Evolutionary conservation across 1,284 basidiomycete genomes (phyloP), one percentile per base, ranked within the genome.

Genomic region (Microbotryomycetes sp.): DNA sequence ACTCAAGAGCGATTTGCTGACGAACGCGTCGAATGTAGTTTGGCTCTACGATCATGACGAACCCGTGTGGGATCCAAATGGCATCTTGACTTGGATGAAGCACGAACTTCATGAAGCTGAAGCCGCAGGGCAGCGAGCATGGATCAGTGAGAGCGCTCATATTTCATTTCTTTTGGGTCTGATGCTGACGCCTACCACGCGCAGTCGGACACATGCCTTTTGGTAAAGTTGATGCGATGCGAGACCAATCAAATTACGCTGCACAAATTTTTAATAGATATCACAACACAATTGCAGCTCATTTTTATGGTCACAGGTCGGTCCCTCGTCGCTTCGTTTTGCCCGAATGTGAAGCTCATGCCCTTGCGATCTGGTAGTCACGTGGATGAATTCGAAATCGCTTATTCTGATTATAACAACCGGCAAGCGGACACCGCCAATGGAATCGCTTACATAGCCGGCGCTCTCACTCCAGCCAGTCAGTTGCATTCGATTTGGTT

Each of bases 211-310:
- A 72, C 25, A 71, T 73, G 59, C 66, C 71, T 5, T 67, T 80
- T 4, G 81, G 82, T 19, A 76, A 79, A 36, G 70, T 69, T 23
- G 82, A 84, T 70, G 76, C 77, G 6, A 72, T 82, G 60, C 66
- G 58, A 12, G 66, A 70, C 28, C 64, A 67, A 22, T 65, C 66
- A 28, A 70, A 72, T 29, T 68, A 69, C 49, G 63, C 81, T 56
- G 77, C 83, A 63, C 83, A 84, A 69, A 78, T 84, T 54, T 74
- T 84, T 9, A 79, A 82, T 63, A 76, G 83, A 16, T 85, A 83
- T 71, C 79, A 79, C 62, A 76, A 80, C 61, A 83, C 82, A 6
- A 83, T 84, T 58, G 81, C 81, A 6, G 82, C 76, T 0, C 78
- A 79, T 52, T 80, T 81, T 64, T 81, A 77, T 62, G 80, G 80